phyloP scores from a whole-genome alignment of 2,329 filamentous ascomycete genomes.

The Pyricularia sp. region DNA sequence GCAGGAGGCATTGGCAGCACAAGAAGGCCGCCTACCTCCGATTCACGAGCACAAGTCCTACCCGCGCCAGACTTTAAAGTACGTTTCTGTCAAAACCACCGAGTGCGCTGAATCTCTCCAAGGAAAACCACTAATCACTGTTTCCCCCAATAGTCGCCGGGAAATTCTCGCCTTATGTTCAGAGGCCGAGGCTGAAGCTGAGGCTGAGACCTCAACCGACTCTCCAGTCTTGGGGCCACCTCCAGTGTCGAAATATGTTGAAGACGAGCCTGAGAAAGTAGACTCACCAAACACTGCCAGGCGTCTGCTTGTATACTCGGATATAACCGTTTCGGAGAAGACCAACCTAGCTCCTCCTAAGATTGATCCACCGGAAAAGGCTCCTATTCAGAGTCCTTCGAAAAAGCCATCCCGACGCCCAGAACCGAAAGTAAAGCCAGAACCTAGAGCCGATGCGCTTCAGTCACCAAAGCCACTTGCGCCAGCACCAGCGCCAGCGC shows the following conservation, averaged over 20 bases:
- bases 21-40: constrained; percentile 46
- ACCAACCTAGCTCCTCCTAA: neutral
- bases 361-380: neutral
- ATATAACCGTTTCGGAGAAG: neutral
- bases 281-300: constrained; percentile 26
- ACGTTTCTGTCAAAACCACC: constrained; percentile 16
- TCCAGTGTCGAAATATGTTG: constrained; percentile 44
- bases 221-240: constrained; percentile 59
- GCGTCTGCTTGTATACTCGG: neutral
- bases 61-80: constrained; percentile 57
- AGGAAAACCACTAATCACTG: constrained; percentile 16
- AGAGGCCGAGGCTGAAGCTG: constrained; percentile 15
- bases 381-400: neutral
- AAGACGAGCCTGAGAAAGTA: constrained; percentile 40
- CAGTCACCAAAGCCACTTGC: neutral
- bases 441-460: neutral
- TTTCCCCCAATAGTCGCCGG: constrained; percentile 30
- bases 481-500: neutral
- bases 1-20: constrained; percentile 33
- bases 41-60: constrained; percentile 59
- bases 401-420: neutral
- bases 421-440: neutral
- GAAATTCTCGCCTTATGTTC: constrained; percentile 48
- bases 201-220: constrained; percentile 32
- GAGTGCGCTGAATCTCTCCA: neutral